phyloP scores from a whole-genome alignment of 768 basidiomycete species.

The Strobilomyces confusus region DNA sequence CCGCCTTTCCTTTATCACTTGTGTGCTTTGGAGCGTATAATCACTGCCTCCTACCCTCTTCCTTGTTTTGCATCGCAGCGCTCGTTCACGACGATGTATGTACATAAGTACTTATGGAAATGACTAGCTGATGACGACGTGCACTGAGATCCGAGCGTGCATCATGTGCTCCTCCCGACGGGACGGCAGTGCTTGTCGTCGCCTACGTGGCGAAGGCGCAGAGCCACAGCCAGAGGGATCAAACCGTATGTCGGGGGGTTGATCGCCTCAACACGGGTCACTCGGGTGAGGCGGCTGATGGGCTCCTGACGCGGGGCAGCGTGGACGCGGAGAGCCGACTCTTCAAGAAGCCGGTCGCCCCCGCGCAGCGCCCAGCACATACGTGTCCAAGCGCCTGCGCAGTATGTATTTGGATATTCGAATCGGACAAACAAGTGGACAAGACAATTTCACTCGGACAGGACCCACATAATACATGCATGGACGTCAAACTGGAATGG shows the following conservation, averaged over 20 bases:
- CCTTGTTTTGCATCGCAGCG: background rate
- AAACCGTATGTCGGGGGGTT: background rate
- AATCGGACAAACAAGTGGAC: too few species aligned
- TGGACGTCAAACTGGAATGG: background rate
- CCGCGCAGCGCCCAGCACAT: too few species aligned
- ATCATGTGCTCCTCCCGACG: background rate
- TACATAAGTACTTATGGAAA: conserved; percentile 19
- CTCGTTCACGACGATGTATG: conserved; percentile 12
- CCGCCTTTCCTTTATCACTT: conserved; percentile 1
- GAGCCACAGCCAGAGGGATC: background rate
- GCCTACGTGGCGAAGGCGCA: background rate
- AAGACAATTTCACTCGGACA: too few species aligned
- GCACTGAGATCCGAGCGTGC: background rate
- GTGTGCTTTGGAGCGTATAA: background rate
- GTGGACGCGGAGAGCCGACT: background rate
- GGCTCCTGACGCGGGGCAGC: background rate
- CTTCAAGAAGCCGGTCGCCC: background rate
- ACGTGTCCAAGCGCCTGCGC: too few species aligned
- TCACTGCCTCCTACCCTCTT: background rate
- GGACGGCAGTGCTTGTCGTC: background rate
- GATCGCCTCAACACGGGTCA: background rate
- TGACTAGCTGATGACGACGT: conserved; percentile 3
- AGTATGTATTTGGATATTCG: too few species aligned
- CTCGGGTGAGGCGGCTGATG: background rate
- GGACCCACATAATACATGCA: background rate